Percentiles rank a stretch among this genome's conserved stretches.
phyloP scores from a whole-genome alignment of 192 early-diverging fungal genomes.

The Dimargaris cristalligena region DNA sequence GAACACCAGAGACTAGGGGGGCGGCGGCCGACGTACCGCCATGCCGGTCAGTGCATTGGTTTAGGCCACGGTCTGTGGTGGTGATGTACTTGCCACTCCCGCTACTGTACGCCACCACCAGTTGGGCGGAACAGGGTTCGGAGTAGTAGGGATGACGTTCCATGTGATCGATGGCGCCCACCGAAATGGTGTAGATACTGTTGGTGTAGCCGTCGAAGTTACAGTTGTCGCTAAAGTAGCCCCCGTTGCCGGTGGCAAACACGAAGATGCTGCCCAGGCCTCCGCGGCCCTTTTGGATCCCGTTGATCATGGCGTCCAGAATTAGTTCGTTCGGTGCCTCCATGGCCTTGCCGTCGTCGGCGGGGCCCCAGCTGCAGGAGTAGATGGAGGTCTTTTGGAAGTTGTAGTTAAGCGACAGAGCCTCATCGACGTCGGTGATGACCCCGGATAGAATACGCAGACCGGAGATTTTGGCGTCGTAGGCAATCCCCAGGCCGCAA shows the following conservation, averaged over 20 bases:
- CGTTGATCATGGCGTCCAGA: constrained; percentile 70
- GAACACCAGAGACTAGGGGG: constrained; percentile 77
- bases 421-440: constrained; percentile 88
- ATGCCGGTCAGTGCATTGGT: constrained; percentile 57
- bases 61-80: constrained; percentile 69
- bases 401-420: constrained; percentile 72
- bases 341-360: constrained; percentile 68
- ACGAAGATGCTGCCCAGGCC: constrained; percentile 83
- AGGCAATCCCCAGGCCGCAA: constrained; percentile 90
- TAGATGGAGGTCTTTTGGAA: constrained; percentile 87
- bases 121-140: constrained; percentile 74
- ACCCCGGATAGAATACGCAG: constrained; percentile 77
- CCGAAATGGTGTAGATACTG: constrained; percentile 85
- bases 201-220: constrained; percentile 96
- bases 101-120: constrained; percentile 76
- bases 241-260: constrained; percentile 91
- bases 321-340: constrained; percentile 72
- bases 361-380: constrained; percentile 91
- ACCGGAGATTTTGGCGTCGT: constrained; percentile 66
- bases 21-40: constrained; percentile 94
- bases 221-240: constrained; percentile 66
- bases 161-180: constrained; percentile 65
- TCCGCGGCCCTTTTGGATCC: constrained; percentile 62
- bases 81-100: constrained; percentile 65
- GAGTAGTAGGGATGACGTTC: constrained; percentile 71